These are phyloP conservation scores for Pythium phragmiticola DNA, from an alignment of 352 stramenopile genomes.

Conservation along the genomic window DNA sequence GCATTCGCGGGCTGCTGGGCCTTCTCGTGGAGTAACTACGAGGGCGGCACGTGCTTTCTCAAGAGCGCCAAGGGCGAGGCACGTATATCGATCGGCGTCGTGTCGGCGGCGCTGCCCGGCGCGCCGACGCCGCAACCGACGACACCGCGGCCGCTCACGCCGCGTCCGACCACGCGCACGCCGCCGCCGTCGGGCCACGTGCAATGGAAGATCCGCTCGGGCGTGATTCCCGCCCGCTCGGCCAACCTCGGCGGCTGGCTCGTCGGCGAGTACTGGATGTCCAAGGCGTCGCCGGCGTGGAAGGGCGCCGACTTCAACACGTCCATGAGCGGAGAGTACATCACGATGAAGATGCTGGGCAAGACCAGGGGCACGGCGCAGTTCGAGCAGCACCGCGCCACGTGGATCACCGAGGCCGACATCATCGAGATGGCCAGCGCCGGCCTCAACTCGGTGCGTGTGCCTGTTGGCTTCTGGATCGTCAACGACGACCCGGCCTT, in stretches of 20 bases:
- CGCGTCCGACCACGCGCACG: no score
- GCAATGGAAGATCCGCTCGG: slow-evolving; percentile 26
- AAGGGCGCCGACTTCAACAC: slow-evolving; percentile 18
- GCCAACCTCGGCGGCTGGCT: slow-evolving; percentile 60
- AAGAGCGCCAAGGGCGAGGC: slow-evolving; percentile 12
- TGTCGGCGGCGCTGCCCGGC: slow-evolving; percentile 7
- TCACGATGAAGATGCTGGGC: slow-evolving; percentile 21
- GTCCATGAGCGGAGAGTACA: slow-evolving; percentile 11
- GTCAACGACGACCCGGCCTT: slow-evolving; percentile 24
- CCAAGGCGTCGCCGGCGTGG: slow-evolving; percentile 55
- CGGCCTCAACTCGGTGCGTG: slow-evolving; percentile 35
- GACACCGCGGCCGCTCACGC: no score
- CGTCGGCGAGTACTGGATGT: slow-evolving; percentile 52
- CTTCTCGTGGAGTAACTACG: slow-evolving; percentile 20
- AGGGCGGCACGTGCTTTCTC: slow-evolving; percentile 25
- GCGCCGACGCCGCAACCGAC: neutral
- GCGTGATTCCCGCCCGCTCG: slow-evolving; percentile 26
- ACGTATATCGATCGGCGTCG: neutral
- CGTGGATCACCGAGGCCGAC: slow-evolving; percentile 58
- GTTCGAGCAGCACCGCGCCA: slow-evolving; percentile 47
- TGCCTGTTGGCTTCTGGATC: slow-evolving; percentile 62
- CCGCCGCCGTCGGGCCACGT: slow-evolving; percentile 16
- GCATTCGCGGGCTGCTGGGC: slow-evolving; percentile 13
- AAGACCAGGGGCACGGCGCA: slow-evolving; percentile 26
- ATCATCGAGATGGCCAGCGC: slow-evolving; percentile 34